Evolutionary conservation across 495 filamentous ascomycete genomes (phyloP), one percentile per base, ranked within the genome.

Genomic region (Achaetomiella virescens): DNA sequence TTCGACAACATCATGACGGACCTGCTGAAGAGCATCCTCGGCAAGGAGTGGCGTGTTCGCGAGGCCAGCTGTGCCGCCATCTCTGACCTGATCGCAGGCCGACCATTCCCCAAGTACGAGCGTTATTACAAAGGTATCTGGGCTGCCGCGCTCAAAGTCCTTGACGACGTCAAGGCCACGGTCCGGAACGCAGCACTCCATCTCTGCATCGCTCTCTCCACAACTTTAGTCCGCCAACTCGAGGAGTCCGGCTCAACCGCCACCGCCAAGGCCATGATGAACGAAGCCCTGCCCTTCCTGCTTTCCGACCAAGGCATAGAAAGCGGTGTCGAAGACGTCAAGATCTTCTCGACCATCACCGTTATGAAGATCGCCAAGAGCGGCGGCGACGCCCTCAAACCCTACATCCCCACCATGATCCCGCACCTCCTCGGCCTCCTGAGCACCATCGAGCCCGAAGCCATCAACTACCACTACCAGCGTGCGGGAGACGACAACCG

Each of bases 131-230:
- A 84, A 52, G 80, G 90, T 35, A 92, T 97, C 54, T 96, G 91
- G 84, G 75, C 78, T 8, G 80, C 84, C 22, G 82, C 87, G 2
- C 88, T 97, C 70, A 92, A 88, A 61, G 86, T 90, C 6, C 68
- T 96, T 14, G 93, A 98, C 68, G 93, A 98, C 68, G 93, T 96
- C 61, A 98, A 98, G 70, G 86, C 85, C 22, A 89, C 87, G 9
- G 93, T 97, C 12, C 82, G 93, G 38, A 72, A 75, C 22, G 88
- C 91, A 0, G 93, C 93, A 17, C 72, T 89, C 44, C 83, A 85
- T 43, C 79, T 98, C 3, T 92, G 90, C 55, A 84, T 89, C 66
- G 81, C 83, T 1, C 77, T 97, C 48, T 91, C 89, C 5, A 87
- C 85, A 38, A 85, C 88, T 9, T 78, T 97, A 17, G 89, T 91